Evolutionary conservation across 495 filamentous ascomycete genomes (phyloP).

Genomic region (Tuber indicum): DNA sequence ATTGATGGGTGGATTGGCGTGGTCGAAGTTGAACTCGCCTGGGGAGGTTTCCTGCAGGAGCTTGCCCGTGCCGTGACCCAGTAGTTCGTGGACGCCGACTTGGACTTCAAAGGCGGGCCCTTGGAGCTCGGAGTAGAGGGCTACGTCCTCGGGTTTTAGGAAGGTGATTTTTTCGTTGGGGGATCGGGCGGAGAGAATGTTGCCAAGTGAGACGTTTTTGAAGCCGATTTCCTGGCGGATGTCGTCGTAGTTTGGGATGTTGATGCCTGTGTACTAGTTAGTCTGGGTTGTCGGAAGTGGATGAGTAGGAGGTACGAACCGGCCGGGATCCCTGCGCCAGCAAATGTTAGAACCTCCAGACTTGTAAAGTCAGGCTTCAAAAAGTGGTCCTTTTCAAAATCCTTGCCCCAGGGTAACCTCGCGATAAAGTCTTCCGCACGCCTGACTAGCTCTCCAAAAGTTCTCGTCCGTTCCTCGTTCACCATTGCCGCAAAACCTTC

Average conservation of each 20-base stretch:
- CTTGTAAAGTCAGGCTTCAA: conserved; percentile 90
- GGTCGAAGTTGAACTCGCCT: conserved; percentile 81
- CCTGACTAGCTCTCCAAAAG: conserved; percentile 80
- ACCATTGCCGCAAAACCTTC: conserved; percentile 83
- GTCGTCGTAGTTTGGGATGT: conserved; percentile 87
- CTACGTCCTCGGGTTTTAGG: conserved; percentile 64
- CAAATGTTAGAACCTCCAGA: conserved; percentile 63
- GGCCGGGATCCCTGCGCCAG: conserved; percentile 75
- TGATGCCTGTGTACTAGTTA: conserved; percentile 44
- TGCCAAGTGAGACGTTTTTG: conserved; percentile 92
- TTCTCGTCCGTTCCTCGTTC: conserved; percentile 78
- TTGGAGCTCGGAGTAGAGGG: conserved; percentile 69
- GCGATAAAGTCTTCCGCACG: conserved; percentile 76
- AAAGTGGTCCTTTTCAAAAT: conserved; percentile 95
- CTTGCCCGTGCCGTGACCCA: conserved; percentile 94
- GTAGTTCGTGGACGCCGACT: conserved; percentile 89
- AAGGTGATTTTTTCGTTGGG: conserved; percentile 88
- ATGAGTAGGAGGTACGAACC: conserved; percentile 56
- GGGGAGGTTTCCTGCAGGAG: conserved; percentile 79
- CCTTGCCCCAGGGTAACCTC: conserved; percentile 75
- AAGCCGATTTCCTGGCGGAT: conserved; percentile 91
- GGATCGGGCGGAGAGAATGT: conserved; percentile 81
- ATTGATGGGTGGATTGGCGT: conserved; percentile 67
- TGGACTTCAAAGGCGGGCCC: conserved; percentile 90
- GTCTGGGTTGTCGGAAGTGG: neutral